A percentile compares a stretch with the other conserved stretches of the same genome.
phyloP scores from a whole-genome alignment of 1,284 basidiomycete genomes.

The Ceratobasidium theobromae region DNA sequence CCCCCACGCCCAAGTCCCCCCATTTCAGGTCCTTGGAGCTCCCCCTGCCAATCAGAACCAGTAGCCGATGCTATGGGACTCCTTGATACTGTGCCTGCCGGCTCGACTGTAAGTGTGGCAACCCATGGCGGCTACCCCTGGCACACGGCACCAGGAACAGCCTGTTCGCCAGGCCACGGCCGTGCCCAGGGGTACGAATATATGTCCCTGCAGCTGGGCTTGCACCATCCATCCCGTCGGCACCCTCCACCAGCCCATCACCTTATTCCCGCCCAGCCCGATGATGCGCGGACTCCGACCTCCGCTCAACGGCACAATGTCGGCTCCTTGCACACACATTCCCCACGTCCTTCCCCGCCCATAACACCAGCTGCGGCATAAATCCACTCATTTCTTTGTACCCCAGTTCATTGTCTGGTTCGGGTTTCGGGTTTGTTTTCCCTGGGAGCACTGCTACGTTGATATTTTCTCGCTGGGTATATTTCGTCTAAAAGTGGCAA shows the following conservation, averaged over 20 bases:
- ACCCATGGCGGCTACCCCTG: conserved; percentile 13
- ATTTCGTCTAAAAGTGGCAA: conserved; percentile 5
- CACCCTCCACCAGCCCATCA: background rate
- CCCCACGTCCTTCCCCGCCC: conserved; percentile 21
- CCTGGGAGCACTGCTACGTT: background rate
- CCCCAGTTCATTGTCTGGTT: background rate
- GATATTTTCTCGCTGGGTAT: background rate
- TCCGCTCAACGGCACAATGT: conserved; percentile 17
- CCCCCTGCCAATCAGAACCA: background rate
- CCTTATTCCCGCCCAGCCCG: too few relatives aligned
- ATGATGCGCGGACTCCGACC: background rate
- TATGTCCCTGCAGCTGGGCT: background rate
- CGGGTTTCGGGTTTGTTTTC: background rate
- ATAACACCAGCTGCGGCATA: conserved; percentile 23
- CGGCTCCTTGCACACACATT: conserved; percentile 22
- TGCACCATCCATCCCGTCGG: background rate
- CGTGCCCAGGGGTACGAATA: conserved; percentile 18
- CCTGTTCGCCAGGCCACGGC: background rate
- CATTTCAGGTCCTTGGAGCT: conserved; percentile 13
- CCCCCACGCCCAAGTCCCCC: conserved; percentile 17
- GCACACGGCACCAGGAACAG: background rate
- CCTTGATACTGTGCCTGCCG: conserved; percentile 21
- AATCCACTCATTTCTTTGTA: background rate
- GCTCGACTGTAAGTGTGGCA: conserved; percentile 18
- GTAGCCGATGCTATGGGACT: conserved; percentile 15